phyloP scores from a whole-genome alignment of 768 basidiomycete genomes.

The Mycena vulgaris region DNA sequence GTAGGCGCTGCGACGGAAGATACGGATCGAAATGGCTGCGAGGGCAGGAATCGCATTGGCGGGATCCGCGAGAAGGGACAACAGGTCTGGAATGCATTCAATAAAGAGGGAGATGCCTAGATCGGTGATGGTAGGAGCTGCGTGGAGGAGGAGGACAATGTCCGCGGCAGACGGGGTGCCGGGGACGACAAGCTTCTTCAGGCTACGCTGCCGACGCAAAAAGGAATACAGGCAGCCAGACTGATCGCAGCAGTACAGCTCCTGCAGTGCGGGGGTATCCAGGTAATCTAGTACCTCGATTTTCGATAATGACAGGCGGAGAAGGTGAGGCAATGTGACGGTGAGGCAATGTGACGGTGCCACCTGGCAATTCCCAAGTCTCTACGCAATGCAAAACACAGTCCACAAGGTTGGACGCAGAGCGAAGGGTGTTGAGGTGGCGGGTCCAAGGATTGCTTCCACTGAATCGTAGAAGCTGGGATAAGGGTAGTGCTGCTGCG shows the following conservation, averaged over 20 bases:
- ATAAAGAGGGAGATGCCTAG: not conserved
- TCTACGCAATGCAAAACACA: not conserved
- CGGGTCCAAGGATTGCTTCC: not conserved
- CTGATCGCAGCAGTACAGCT: not conserved
- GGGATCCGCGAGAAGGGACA: slow-evolving; percentile 1
- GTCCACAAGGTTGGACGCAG: not conserved
- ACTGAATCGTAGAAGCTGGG: not conserved
- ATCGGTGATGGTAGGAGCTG: too few species aligned
- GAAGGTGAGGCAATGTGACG: too few species aligned
- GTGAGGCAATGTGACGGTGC: not conserved
- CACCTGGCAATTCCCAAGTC: not conserved
- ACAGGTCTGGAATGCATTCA: not conserved
- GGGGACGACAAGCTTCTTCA: not conserved
- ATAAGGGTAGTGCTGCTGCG: not conserved
- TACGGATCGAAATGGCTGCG: not conserved
- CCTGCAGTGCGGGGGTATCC: not conserved
- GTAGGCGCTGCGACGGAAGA: not conserved
- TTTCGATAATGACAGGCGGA: not conserved
- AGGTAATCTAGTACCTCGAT: not conserved
- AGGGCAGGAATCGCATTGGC: not conserved
- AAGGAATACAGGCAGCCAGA: not conserved
- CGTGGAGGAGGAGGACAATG: not conserved
- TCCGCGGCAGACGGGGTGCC: not conserved
- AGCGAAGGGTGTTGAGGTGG: not conserved
- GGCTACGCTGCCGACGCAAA: not conserved